phyloP scores from a whole-genome alignment of 352 stramenopile species.

The Globisporangium camurandrum region DNA sequence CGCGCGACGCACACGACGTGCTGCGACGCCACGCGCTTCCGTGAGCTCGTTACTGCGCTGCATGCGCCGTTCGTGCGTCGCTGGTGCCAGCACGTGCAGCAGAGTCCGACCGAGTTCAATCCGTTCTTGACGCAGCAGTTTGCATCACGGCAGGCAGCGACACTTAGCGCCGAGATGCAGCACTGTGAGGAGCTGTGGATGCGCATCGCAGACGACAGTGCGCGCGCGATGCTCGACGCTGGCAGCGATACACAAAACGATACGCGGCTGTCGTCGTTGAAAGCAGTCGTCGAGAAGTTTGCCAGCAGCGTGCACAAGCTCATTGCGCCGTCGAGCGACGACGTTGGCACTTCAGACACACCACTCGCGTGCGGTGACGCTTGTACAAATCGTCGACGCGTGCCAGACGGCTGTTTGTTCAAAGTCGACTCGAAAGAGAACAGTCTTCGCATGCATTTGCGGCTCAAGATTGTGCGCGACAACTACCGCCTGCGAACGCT shows the following conservation, averaged over 20 bases:
- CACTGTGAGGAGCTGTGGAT: constrained; percentile 50
- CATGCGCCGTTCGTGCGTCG: constrained; percentile 38
- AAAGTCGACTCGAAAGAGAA: constrained; percentile 73
- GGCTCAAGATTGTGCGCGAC: constrained; percentile 53
- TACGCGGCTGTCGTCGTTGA: constrained; percentile 41
- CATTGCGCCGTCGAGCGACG: constrained; percentile 14
- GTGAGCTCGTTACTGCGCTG: constrained; percentile 12
- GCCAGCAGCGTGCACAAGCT: constrained; percentile 73
- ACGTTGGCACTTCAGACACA: too few relatives aligned
- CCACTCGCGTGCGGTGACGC: too few relatives aligned
- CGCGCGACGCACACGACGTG: constrained; percentile 39
- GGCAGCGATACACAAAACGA: constrained; percentile 32
- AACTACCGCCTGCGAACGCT: constrained; percentile 61
- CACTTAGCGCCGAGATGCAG: constrained; percentile 39
- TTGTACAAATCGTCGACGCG: background rate
- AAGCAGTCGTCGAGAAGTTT: constrained; percentile 70
- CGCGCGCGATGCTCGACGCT: constrained; percentile 12
- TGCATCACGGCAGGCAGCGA: constrained; percentile 33
- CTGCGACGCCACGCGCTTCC: constrained; percentile 23
- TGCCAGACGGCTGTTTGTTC: constrained; percentile 26
- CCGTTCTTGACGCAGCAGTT: constrained; percentile 57
- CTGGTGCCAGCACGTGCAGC: constrained; percentile 33
- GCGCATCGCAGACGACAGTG: constrained; percentile 36
- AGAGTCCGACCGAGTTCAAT: constrained; percentile 56
- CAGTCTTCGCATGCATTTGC: constrained; percentile 63